A percentile compares a stretch with the other conserved stretches of the same genome.
These are phyloP conservation scores for Mycena alexandri DNA, from an alignment of 768 basidiomycete genomes.

Conservation along the genomic window DNA sequence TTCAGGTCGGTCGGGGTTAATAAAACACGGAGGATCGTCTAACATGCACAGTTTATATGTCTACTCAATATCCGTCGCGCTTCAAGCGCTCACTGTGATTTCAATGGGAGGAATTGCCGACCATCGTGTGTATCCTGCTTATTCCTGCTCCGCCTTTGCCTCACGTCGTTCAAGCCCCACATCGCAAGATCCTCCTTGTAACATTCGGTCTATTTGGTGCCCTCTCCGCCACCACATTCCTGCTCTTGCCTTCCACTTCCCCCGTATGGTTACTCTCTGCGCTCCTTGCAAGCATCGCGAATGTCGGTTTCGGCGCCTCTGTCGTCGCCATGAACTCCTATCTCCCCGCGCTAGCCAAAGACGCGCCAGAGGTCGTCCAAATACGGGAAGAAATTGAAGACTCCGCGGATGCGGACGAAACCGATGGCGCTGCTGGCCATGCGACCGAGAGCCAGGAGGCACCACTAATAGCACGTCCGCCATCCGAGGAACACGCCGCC, in stretches of 20 bases:
- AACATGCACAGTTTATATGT: constrained; percentile 75
- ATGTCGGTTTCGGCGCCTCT: constrained; percentile 88
- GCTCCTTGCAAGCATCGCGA: constrained; percentile 79
- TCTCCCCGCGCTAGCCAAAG: constrained; percentile 78
- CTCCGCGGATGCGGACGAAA: constrained; percentile 34
- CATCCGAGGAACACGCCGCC: constrained; percentile 37
- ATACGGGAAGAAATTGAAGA: constrained; percentile 52
- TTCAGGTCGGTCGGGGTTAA: constrained; percentile 72
- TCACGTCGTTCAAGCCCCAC: constrained; percentile 55
- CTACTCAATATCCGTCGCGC: constrained; percentile 87
- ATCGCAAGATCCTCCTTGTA: constrained; percentile 84
- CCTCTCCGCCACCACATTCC: constrained; percentile 74
- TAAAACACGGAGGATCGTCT: neutral
- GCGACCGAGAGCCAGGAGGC: constrained; percentile 47
- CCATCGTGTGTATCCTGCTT: constrained; percentile 70
- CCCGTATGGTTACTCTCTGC: constrained; percentile 78
- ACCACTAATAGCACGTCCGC: constrained; percentile 52
- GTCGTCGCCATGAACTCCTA: constrained; percentile 94
- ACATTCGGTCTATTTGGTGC: constrained; percentile 82
- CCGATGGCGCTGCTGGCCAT: constrained; percentile 38
- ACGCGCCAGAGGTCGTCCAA: constrained; percentile 68
- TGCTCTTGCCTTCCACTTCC: constrained; percentile 79
- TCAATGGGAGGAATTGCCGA: constrained; percentile 95
- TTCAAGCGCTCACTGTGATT: constrained; percentile 95
- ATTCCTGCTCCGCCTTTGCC: constrained; percentile 7